Evolutionary conservation across 768 basidiomycete species (phyloP).

Genomic region (Cystofilobasidium macerans): DNA sequence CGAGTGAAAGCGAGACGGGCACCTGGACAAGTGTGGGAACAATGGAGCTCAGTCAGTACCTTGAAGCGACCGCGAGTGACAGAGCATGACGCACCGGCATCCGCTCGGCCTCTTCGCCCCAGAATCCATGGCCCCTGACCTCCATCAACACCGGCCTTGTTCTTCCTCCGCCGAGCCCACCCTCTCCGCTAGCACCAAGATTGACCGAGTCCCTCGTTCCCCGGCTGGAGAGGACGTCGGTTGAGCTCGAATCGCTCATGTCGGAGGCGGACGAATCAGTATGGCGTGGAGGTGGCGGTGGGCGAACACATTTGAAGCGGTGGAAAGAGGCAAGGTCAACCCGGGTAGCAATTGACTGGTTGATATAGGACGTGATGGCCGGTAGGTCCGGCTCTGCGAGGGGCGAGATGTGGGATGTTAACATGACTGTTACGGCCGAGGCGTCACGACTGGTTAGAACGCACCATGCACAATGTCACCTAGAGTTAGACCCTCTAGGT

Average conservation of each 20-base stretch:
- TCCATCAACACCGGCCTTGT: conserved; percentile 18
- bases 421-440: not conserved
- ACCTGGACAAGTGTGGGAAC: not conserved
- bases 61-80: no score
- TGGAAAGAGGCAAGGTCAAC: conserved; percentile 51
- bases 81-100: conserved; percentile 9
- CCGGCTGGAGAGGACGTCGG: conserved; percentile 28
- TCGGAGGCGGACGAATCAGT: not conserved
- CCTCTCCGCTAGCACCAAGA: not conserved
- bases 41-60: conserved; percentile 6
- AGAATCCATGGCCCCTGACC: conserved; percentile 26
- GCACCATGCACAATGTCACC: conserved; percentile 55
- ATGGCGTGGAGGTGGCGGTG: not conserved
- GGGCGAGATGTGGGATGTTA: not conserved
- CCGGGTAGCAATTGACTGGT: conserved; percentile 41
- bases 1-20: conserved; percentile 2
- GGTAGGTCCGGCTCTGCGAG: conserved; percentile 27
- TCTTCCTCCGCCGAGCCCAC: conserved; percentile 32
- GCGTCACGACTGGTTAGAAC: conserved; percentile 28
- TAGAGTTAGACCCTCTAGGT: conserved; percentile 60
- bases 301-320: conserved; percentile 41
- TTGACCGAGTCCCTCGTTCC: not conserved
- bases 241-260: not conserved
- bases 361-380: conserved; percentile 39
- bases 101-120: conserved; percentile 25